Base-by-base conservation (phyloP, 1,284 basidiomycete species). In the Pseudozyma sp. region DNA sequence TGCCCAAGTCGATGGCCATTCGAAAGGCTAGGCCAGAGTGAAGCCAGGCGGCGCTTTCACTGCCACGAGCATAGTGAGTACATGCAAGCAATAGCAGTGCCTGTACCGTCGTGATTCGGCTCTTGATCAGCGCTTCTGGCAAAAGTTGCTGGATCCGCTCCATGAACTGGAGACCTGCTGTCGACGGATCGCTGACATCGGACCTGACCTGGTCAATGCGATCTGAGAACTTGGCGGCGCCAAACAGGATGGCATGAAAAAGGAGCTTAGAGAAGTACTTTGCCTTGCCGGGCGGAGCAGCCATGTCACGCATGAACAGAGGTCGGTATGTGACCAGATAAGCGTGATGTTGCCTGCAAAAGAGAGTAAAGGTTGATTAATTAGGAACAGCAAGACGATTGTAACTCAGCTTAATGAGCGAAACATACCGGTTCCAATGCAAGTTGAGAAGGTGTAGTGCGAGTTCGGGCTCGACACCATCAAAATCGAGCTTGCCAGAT, bases 261-360 rank as follows among this genome's bases (percentile, higher is more conserved):
- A 84, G 70, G 9, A 84, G 68, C 47, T 77, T 78, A 34, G 75
- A 78, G 54, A 82, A 83, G 59, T 82, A 81, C 12, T 53, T 58
- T 1, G 62, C 56, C 48, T 58, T 43, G 8, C 71, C 78, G 13
- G 79, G 76, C 16, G 63, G 59, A 45, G 66, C 73, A 0, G 78
- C 77, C 81, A 81, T 82, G 62, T 83, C 82, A 0, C 81, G 66
- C 61, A 75, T 83, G 59, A 83, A 83, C 13, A 79, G 61, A 52
- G 69, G 66, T 25, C 82, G 74, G 49, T 83, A 83, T 2, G 81
- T 82, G 50, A 83, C 78, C 36, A 82, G 67, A 45, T 81, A 82
- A 7, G 80, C 82, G 50, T 78, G 78, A 44, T 84, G 82, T 48
- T 84, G 82, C 1, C 39, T 40, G 39, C 39, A 8, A n/a, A 40